Percentiles rank a stretch among this genome's conserved stretches.
These are phyloP conservation scores for Bruguiera sexangula DNA, from an alignment of 345 rosid genomes.

Conservation along the genomic window DNA sequence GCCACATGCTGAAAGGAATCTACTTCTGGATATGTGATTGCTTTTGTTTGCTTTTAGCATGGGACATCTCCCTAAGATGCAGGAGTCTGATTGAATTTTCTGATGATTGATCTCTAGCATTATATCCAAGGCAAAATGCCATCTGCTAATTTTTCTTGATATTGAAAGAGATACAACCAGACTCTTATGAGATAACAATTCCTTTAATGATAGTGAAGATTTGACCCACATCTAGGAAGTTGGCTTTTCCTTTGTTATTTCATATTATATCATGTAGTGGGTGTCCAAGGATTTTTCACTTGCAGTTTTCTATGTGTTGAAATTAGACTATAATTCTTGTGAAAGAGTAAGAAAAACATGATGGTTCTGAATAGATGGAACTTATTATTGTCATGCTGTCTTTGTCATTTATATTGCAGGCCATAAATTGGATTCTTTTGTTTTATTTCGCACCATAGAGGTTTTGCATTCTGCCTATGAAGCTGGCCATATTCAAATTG, in stretches of 20 bases:
- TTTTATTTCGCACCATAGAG: slow-evolving; percentile 55
- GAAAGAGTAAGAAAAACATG: background rate
- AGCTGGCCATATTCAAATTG: slow-evolving; percentile 62
- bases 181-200: no score
- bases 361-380: background rate
- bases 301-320: background rate
- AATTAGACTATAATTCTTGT: slow-evolving; percentile 3
- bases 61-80: background rate
- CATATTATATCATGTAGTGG: no score
- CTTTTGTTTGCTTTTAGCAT: background rate
- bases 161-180: background rate
- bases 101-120: background rate
- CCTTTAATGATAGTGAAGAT: background rate
- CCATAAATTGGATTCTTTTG: slow-evolving; percentile 50
- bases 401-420: slow-evolving; percentile 40
- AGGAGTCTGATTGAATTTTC: background rate
- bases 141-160: background rate
- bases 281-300: no score
- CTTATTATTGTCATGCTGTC: background rate
- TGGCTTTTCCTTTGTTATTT: no score
- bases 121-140: background rate
- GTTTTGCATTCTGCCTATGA: slow-evolving; percentile 55
- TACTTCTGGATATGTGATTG: background rate
- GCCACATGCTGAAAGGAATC: background rate
- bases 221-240: background rate